Percentiles rank a stretch among this genome's conserved stretches.
These are phyloP conservation scores for Phytopythium oedochilum DNA, from an alignment of 352 stramenopile species.

Conservation along the genomic window DNA sequence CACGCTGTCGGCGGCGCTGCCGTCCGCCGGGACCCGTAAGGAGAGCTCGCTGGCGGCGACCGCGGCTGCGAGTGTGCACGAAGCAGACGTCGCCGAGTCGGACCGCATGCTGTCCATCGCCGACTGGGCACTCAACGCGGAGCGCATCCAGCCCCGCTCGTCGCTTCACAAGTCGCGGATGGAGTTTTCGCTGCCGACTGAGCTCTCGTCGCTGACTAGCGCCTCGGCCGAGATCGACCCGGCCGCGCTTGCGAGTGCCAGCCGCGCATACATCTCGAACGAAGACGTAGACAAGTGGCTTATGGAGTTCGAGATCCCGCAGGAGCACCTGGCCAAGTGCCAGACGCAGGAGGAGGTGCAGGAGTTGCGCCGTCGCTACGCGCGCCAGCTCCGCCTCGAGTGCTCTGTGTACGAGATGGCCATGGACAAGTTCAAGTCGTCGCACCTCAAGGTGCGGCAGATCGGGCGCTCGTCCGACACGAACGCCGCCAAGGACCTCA, in stretches of 20 bases:
- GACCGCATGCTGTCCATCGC: conserved; percentile 24
- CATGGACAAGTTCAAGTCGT: conserved; percentile 53
- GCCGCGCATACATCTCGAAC: conserved; percentile 48
- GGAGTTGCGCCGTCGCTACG: conserved; percentile 61
- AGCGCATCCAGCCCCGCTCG: conserved; percentile 40
- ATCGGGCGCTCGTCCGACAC: conserved; percentile 44
- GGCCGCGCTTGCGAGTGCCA: conserved; percentile 4
- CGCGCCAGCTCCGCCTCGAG: conserved; percentile 71
- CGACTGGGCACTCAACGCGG: conserved; percentile 56
- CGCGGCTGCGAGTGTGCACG: conserved; percentile 9
- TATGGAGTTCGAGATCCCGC: conserved; percentile 45
- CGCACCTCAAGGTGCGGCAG: conserved; percentile 40
- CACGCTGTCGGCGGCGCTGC: conserved; percentile 5
- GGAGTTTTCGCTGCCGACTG: conserved; percentile 8
- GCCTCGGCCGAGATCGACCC: conserved; percentile 8
- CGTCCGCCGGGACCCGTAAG: conserved; percentile 2
- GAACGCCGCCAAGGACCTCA: conserved; percentile 56
- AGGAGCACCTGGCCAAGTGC: conserved; percentile 43
- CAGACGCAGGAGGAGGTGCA: conserved; percentile 37
- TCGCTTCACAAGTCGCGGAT: conserved; percentile 31
- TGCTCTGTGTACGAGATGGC: conserved; percentile 82
- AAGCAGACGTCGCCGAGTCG: conserved; percentile 9
- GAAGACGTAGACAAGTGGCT: conserved; percentile 80
- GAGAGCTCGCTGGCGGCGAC: conserved; percentile 26
- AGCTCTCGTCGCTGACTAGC: conserved; percentile 11